Evolutionary conservation across 78 protist species (phyloP).

Genomic region (Isochrysis galbana): DNA sequence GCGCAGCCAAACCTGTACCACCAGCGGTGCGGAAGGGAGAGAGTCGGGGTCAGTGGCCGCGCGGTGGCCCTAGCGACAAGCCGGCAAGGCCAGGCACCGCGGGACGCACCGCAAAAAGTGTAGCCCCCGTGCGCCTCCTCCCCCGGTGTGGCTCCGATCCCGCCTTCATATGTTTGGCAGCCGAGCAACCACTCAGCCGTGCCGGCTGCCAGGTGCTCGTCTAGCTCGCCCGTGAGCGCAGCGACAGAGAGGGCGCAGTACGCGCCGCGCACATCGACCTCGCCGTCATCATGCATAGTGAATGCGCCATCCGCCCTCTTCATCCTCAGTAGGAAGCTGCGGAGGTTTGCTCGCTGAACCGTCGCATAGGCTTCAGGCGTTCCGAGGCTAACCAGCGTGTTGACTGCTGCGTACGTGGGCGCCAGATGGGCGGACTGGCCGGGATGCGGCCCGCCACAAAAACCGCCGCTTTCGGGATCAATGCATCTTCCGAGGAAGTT

Average conservation of each 20-base stretch:
- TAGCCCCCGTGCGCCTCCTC: conserved; percentile 99
- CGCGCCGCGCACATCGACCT: conserved; percentile 70
- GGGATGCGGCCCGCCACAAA: conserved; percentile 49
- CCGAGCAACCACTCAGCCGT: conserved; percentile 61
- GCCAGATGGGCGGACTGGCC: conserved; percentile 90
- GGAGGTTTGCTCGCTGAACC: conserved; percentile 67
- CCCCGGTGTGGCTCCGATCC: conserved; percentile 85
- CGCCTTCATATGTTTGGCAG: conserved; percentile 98
- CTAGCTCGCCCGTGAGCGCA: background rate
- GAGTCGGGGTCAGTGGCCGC: background rate
- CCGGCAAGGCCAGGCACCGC: too few species aligned
- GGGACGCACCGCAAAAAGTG: conserved; percentile 95
- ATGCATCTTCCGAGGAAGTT: conserved; percentile 52
- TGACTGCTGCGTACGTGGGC: conserved; percentile 96
- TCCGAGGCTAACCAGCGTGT: conserved; percentile 67
- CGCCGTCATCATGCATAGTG: conserved; percentile 84
- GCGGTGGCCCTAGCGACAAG: conserved; percentile 65
- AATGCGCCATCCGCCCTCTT: conserved; percentile 65
- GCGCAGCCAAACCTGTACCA: background rate
- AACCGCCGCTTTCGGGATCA: conserved; percentile 70
- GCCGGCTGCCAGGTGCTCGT: background rate
- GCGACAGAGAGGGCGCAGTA: conserved; percentile 84
- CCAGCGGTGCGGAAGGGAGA: too few species aligned
- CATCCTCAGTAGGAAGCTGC: conserved; percentile 21
- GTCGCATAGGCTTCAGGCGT: conserved; percentile 49